A percentile compares a stretch with the other conserved stretches of the same genome.
These are phyloP conservation scores for Tephrocybe sp. DNA, from an alignment of 768 basidiomycete genomes.

Conservation along the genomic window DNA sequence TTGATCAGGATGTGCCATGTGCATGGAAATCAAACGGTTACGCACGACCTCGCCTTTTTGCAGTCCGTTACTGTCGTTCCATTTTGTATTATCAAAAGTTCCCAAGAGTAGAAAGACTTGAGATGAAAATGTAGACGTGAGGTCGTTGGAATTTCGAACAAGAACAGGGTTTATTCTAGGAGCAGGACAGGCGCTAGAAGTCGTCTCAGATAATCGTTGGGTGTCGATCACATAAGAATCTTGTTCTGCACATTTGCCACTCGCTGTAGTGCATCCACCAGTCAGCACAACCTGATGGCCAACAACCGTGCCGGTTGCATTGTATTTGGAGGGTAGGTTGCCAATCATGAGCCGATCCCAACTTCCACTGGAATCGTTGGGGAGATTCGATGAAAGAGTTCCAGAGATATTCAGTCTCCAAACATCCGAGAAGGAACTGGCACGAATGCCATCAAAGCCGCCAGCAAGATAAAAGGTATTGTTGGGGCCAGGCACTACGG, in stretches of 20 bases:
- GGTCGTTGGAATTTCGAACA: slow-evolving; percentile 55
- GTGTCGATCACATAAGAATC: slow-evolving; percentile 56
- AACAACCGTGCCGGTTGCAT: slow-evolving; percentile 60
- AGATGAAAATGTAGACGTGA: slow-evolving; percentile 52
- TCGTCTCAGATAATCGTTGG: slow-evolving; percentile 30
- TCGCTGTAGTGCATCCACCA: slow-evolving; percentile 57
- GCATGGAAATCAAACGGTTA: slow-evolving; percentile 3
- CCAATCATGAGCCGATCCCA: slow-evolving; percentile 54
- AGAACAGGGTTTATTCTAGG: slow-evolving; percentile 60
- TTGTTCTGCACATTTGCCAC: slow-evolving; percentile 53
- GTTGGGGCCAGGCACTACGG: slow-evolving; percentile 50
- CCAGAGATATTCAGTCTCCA: slow-evolving; percentile 73
- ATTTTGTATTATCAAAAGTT: slow-evolving; percentile 57
- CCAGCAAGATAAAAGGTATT: slow-evolving; percentile 75
- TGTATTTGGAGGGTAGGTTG: slow-evolving; percentile 37
- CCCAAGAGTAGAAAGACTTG: slow-evolving; percentile 74
- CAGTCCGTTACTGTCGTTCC: slow-evolving; percentile 64
- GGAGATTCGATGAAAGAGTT: slow-evolving; percentile 66
- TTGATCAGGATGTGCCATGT: neutral
- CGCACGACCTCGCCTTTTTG: slow-evolving; percentile 72
- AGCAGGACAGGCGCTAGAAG: slow-evolving; percentile 56
- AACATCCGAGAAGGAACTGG: slow-evolving; percentile 56
- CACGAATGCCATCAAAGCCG: slow-evolving; percentile 50
- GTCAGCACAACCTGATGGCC: slow-evolving; percentile 48
- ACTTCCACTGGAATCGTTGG: slow-evolving; percentile 45